These are phyloP conservation scores for Somion occarium DNA, from an alignment of 1,284 basidiomycete genomes.

Conservation along the genomic window DNA sequence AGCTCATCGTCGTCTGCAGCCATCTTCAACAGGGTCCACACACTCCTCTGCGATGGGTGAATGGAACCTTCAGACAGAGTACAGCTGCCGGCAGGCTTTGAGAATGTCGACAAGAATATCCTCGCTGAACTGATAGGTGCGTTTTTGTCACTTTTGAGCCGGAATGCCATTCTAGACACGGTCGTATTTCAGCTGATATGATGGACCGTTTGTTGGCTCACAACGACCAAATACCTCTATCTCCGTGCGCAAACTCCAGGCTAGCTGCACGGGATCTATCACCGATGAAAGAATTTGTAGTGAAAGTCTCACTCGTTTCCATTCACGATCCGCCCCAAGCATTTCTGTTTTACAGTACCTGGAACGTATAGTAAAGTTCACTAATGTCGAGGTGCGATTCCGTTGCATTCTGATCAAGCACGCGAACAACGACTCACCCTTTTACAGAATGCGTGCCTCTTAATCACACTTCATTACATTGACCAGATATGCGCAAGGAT, in stretches of 20 bases:
- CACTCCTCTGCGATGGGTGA: constrained; percentile 59
- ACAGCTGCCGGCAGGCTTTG: constrained; percentile 69
- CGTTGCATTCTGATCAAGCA: neutral
- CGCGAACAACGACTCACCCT: neutral
- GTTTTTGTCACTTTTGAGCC: constrained; percentile 12
- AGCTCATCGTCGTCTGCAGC: neutral
- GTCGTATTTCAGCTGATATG: constrained; percentile 73
- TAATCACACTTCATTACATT: constrained; percentile 91
- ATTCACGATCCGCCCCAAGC: constrained; percentile 82
- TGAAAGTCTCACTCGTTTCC: constrained; percentile 87
- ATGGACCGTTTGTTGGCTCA: constrained; percentile 86
- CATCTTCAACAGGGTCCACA: neutral
- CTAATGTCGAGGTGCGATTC: constrained; percentile 79
- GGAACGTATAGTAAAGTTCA: constrained; percentile 85
- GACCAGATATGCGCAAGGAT: constrained; percentile 88
- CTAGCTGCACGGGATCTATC: constrained; percentile 17
- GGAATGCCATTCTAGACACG: constrained; percentile 4
- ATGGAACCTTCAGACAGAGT: constrained; percentile 74
- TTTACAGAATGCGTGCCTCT: constrained; percentile 78
- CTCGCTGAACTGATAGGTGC: constrained; percentile 84
- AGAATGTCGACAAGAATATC: constrained; percentile 75
- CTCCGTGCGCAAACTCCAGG: constrained; percentile 52
- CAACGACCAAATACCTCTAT: constrained; percentile 89
- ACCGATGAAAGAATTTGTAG: constrained; percentile 34
- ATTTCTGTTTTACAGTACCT: constrained; percentile 89